Evolutionary conservation across 148 eudicot genomes (phyloP), one percentile per base, ranked within the genome.

Genomic region (Rhododendron mucronatum): DNA sequence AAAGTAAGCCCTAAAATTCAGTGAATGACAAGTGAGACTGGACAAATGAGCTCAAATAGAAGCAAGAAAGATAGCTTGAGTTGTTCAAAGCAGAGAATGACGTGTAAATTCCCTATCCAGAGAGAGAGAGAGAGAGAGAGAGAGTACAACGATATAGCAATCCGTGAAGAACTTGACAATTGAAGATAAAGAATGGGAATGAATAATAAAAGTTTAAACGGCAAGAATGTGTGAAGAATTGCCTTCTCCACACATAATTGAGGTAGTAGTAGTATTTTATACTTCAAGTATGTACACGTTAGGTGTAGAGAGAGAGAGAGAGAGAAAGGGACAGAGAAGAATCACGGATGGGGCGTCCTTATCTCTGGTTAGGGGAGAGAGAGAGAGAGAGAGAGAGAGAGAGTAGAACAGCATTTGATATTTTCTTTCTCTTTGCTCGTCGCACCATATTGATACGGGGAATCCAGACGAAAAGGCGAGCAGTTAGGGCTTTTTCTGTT

Each of bases 331-430:
- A 75, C 85, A 74, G 65, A 83, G 69, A 65, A 81, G 35, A 77
- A 33, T 91, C 90, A 89, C 90, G 93, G 93, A 89, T 86, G 77
- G 77, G 78, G 47, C 83, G 82, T 74, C 23, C 21, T 74, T 33
- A 6, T 87, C 85, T 69, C 82, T 79, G 80, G 48, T 55, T 9
- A 47, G 50, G 48, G 0, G 48, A 39, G 21, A 45, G 84, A 79
- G 80, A 48, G 28, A 12, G 57, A n/a, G 20, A 78, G 5, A 39
- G 83, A 16, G 20, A 26, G 23, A 50, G 59, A 79, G 78, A 73
- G 7, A 37, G 78, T 9, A 11, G 7, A 33, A 21, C 16, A 4
- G 30, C 3, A 28, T 71, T 69, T 28, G 76, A 26, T 69, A 16
- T 73, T 33, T 30, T 73, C 41, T 30, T 28, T 30, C 77, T 73